Evolutionary conservation across 2,329 filamentous ascomycete species (phyloP).

Genomic region (Periconia sp.): DNA sequence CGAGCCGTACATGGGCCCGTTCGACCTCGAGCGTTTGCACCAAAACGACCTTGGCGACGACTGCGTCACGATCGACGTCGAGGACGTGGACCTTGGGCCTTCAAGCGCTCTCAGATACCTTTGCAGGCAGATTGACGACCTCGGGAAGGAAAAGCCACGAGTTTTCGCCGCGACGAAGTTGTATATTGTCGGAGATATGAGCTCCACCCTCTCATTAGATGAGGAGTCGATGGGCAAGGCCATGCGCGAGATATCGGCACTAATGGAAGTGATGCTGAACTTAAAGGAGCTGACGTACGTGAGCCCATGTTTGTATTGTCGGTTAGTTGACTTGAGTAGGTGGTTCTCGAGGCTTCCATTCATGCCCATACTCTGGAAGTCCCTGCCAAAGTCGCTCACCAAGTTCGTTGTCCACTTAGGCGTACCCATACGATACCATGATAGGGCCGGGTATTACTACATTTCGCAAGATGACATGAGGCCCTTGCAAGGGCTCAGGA

Average conservation of each 20-base stretch:
- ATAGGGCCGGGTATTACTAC: slow-evolving; percentile 22
- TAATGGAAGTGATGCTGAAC: slow-evolving; percentile 26
- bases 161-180: slow-evolving; percentile 23
- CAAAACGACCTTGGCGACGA: slow-evolving; percentile 12
- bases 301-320: not conserved
- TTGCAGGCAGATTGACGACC: slow-evolving; percentile 6
- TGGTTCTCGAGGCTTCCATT: slow-evolving; percentile 38
- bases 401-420: slow-evolving; percentile 38
- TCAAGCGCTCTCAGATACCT: slow-evolving; percentile 20
- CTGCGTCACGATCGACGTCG: slow-evolving; percentile 27
- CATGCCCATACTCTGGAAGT: slow-evolving; percentile 24
- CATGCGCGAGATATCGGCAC: slow-evolving; percentile 17
- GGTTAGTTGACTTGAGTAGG: slow-evolving; percentile 15
- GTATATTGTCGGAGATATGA: slow-evolving; percentile 35
- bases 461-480: slow-evolving; percentile 30
- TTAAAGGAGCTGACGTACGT: slow-evolving; percentile 39
- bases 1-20: slow-evolving; percentile 17
- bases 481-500: slow-evolving; percentile 26
- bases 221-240: slow-evolving; percentile 23
- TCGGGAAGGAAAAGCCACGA: not conserved
- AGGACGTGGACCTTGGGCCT: slow-evolving; percentile 10
- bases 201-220: slow-evolving; percentile 2
- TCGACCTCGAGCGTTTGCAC: slow-evolving; percentile 16
- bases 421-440: slow-evolving; percentile 21
- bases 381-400: slow-evolving; percentile 26